Evolutionary conservation across 108 stramenopile species (phyloP), one percentile per base, ranked within the genome.

Genomic region (Skeletonema costatum): DNA sequence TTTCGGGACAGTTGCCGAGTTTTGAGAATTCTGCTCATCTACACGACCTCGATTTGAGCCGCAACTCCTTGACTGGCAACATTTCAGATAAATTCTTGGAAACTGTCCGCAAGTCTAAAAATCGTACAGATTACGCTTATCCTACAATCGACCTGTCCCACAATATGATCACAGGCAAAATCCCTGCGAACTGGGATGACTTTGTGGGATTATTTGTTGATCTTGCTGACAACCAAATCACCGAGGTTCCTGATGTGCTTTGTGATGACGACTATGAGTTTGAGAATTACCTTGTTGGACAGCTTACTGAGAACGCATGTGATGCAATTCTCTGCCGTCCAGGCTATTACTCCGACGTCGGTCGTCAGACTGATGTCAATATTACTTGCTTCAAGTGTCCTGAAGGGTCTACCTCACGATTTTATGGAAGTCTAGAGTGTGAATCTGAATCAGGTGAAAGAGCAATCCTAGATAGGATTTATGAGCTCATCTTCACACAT

Each of bases 311-410:
- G 1, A 84, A 84, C 68, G 70, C 76, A 30, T 96, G 95, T 46
- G 89, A 94, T 77, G 93, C 87, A 5, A 89, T 96, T 72, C 81
- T 96, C n/a, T 96, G 95, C 66, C 90, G 89, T 6, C 62, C 77
- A 16, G 89, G 88, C 5, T 87, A 81, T 8, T 93, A 81, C 72
- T 85, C 87, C 60, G 70, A 83, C 17, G 86, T 76, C 38, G 93
- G 93, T 36, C 80, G 89, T 25, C 87, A 85, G 32, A 77, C 75
- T n/a, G 73, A 70, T 0, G 83, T 46, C 50, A 66, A 68, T 38
- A 38, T 70, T 19, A 36, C 73, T 0, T 94, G 90, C 66, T 60
- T 72, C 25, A 38, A 64, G 14, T 92, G 90, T 50, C 69, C 85
- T 58, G 84, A 82, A 19, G 66, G 30, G 5, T 25, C 71, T 36